Percentiles rank a stretch among this genome's conserved stretches.
phyloP scores from a whole-genome alignment of 768 basidiomycete genomes.

The Lactarius indigo region DNA sequence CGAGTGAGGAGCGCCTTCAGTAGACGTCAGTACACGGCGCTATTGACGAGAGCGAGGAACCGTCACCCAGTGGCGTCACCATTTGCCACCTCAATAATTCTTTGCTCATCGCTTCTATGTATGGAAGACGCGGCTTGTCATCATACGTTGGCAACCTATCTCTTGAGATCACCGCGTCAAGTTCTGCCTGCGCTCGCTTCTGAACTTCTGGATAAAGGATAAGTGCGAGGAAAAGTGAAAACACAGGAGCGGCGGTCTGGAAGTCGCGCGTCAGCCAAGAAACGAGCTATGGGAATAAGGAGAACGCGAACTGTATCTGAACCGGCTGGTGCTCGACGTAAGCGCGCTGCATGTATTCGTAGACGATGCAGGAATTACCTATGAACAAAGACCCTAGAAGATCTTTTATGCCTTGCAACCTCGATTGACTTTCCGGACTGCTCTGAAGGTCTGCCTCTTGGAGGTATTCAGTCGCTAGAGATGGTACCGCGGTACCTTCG shows the following conservation, averaged over 20 bases:
- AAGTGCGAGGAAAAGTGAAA: conserved; percentile 31
- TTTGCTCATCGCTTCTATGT: conserved; percentile 26
- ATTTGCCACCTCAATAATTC: conserved; percentile 29
- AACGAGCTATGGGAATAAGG: neutral
- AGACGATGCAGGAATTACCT: neutral
- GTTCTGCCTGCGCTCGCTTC: conserved; percentile 28
- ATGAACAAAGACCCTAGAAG: neutral
- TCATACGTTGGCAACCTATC: neutral
- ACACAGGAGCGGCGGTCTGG: conserved; percentile 14
- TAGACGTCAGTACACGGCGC: neutral
- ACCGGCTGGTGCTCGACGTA: neutral
- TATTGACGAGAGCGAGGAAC: neutral
- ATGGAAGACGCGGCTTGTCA: neutral
- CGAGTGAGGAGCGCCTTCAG: conserved; percentile 26
- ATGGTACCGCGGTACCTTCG: neutral
- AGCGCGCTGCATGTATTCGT: neutral
- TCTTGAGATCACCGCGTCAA: conserved; percentile 26
- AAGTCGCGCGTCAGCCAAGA: neutral
- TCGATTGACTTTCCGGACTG: no score
- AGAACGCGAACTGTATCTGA: neutral
- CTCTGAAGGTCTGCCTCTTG: neutral
- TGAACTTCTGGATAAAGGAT: conserved; percentile 29
- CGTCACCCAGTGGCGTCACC: conserved; percentile 22
- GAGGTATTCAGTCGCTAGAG: neutral
- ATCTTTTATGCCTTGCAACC: neutral